phyloP scores from a whole-genome alignment of 2,329 filamentous ascomycete genomes.

The Geoglossum cookeanum region DNA sequence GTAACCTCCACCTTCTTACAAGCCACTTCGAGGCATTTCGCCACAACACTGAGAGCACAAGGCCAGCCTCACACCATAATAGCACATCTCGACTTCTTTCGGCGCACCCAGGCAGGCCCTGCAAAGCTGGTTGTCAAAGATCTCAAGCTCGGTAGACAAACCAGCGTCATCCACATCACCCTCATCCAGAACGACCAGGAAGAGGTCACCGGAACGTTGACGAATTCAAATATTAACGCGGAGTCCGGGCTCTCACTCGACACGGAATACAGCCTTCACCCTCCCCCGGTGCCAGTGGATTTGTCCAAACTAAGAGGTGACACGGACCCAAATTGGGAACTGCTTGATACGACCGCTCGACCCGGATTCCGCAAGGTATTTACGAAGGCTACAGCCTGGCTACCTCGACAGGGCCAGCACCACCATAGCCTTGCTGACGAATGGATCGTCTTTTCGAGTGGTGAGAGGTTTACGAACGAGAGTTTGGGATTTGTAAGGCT shows the following conservation, averaged over 20 bases:
- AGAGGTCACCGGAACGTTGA: conserved; percentile 45
- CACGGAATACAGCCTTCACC: conserved; percentile 34
- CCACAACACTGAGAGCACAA: conserved; percentile 33
- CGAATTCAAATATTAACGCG: conserved; percentile 39
- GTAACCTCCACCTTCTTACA: conserved; percentile 43
- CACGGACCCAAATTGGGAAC: conserved; percentile 29
- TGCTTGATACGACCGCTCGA: conserved; percentile 23
- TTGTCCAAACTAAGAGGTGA: conserved; percentile 23
- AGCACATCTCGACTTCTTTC: conserved; percentile 45
- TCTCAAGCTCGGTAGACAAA: conserved; percentile 43
- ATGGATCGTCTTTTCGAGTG: conserved; percentile 44
- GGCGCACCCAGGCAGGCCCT: conserved; percentile 38
- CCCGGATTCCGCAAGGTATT: conserved; percentile 29
- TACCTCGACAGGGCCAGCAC: conserved; percentile 28
- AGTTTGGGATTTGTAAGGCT: conserved; percentile 38
- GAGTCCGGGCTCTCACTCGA: conserved; percentile 38
- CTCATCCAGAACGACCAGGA: conserved; percentile 37
- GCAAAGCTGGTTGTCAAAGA: conserved; percentile 39
- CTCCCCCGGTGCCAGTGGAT: conserved; percentile 24
- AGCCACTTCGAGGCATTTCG: conserved; percentile 39
- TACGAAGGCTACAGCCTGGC: conserved; percentile 31
- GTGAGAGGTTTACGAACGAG: conserved; percentile 42
- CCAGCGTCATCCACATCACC: conserved; percentile 42
- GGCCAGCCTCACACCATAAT: conserved; percentile 44
- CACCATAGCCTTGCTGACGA: conserved; percentile 33